Conservation (phyloP, 2,329 filamentous ascomycete species). For the Fusarium veterinarium region DNA sequence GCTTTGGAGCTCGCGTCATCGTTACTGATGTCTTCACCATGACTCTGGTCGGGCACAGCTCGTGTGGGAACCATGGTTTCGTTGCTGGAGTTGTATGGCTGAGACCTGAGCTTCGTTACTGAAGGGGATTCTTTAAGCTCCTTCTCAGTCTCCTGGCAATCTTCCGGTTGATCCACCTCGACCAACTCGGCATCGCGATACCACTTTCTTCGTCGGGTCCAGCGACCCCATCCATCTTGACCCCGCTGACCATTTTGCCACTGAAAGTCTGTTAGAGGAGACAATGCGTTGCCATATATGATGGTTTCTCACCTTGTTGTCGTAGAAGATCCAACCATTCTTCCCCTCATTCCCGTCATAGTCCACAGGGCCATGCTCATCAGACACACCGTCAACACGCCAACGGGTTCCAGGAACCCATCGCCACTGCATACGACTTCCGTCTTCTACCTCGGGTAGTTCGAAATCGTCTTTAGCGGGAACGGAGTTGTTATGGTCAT, state of each 20-base stretch:
- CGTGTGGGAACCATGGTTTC: constrained; percentile 53
- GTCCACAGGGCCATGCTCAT: constrained; percentile 57
- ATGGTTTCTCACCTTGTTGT: constrained; percentile 79
- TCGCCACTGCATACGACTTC: constrained; percentile 68
- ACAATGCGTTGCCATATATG: accelerated
- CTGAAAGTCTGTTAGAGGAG: constrained; percentile 55
- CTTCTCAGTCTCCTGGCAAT: constrained; percentile 52
- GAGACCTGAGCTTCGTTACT: constrained; percentile 38
- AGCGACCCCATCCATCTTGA: constrained; percentile 91
- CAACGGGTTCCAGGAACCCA: constrained; percentile 91
- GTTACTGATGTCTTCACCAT: constrained; percentile 43
- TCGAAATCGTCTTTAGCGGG: constrained; percentile 78
- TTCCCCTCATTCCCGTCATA: constrained; percentile 70
- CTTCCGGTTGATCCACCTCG: constrained; percentile 65
- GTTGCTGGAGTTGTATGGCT: constrained; percentile 51
- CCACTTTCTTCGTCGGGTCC: constrained; percentile 95
- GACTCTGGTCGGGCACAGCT: constrained; percentile 37
- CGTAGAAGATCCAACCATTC: constrained; percentile 96
- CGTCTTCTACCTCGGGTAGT: constrained; percentile 70
- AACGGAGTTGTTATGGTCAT: constrained; percentile 89
- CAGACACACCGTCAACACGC: constrained; percentile 81
- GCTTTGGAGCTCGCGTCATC: constrained; percentile 46
- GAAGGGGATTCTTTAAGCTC: constrained; percentile 45
- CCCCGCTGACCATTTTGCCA: constrained; percentile 91
- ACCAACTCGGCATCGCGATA: constrained; percentile 95